These are phyloP conservation scores for Alternaria arborescens DNA, from an alignment of 2,329 filamentous ascomycete genomes.

Conservation along the genomic window DNA sequence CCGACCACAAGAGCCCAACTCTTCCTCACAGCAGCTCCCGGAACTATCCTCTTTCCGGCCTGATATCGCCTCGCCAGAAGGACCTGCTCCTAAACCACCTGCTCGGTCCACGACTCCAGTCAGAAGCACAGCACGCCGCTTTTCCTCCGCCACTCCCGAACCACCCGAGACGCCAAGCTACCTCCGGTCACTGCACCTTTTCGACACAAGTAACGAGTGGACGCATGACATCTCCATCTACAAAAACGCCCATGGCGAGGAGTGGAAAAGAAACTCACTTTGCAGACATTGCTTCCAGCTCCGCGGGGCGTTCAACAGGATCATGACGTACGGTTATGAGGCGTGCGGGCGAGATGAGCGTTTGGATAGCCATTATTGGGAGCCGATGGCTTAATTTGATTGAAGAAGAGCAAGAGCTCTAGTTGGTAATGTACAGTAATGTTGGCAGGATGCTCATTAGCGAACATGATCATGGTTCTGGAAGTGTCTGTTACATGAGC, in stretches of 20 bases:
- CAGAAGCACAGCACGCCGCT: conserved; percentile 3
- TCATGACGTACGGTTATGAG: conserved; percentile 38
- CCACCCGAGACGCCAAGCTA: conserved; percentile 31
- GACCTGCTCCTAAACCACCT: background rate
- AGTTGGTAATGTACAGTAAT: background rate
- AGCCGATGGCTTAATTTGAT: conserved; percentile 3
- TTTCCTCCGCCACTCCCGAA: conserved; percentile 4
- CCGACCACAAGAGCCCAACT: background rate
- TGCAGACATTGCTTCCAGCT: conserved; percentile 41
- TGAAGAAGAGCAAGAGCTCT: rapidly evolving
- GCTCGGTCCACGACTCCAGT: background rate
- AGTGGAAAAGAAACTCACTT: conserved; percentile 29
- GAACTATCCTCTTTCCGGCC: conserved; percentile 28
- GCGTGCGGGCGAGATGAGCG: conserved; percentile 35
- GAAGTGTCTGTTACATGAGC: background rate
- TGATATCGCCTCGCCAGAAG: conserved; percentile 7
- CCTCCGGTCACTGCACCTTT: conserved; percentile 38
- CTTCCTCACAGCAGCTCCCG: background rate
- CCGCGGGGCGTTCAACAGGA: conserved; percentile 34
- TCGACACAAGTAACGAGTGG: conserved; percentile 23
- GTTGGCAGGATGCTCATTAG: background rate
- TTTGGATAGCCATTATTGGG: conserved; percentile 44
- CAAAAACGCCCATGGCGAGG: conserved; percentile 35
- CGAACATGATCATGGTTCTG: background rate
- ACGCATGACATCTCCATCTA: conserved; percentile 35